Evolutionary conservation across 352 stramenopile genomes (phyloP).

Genomic region (Lagenidium sp.): DNA sequence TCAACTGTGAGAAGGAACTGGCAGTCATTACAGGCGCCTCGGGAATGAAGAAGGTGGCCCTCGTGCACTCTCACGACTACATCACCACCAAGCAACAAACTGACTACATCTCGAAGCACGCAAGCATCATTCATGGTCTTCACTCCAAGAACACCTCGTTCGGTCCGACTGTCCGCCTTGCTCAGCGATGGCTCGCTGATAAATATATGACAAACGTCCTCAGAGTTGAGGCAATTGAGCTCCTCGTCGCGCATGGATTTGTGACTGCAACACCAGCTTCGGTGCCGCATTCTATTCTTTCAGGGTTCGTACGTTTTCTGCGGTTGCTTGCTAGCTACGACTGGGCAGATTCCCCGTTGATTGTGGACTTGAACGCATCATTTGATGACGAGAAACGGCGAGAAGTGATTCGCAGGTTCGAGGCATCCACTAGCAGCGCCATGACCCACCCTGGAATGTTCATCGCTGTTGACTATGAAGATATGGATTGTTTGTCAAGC

Average conservation of each 20-base stretch:
- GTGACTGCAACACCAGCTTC: conserved; percentile 31
- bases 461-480: conserved; percentile 71
- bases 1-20: conserved; percentile 75
- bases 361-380: conserved; percentile 59
- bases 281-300: conserved; percentile 65
- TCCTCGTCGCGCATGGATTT: conserved; percentile 75
- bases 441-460: conserved; percentile 66
- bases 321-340: conserved; percentile 62
- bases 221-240: conserved; percentile 59
- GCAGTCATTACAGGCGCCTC: conserved; percentile 45
- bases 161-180: conserved; percentile 71
- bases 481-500: conserved; percentile 69
- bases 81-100: conserved; percentile 47
- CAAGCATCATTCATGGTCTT: conserved; percentile 66
- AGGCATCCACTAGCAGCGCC: conserved; percentile 48
- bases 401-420: conserved; percentile 68
- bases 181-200: conserved; percentile 70
- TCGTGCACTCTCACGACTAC: conserved; percentile 57
- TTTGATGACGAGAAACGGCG: conserved; percentile 53
- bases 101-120: conserved; percentile 56
- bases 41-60: conserved; percentile 40
- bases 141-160: conserved; percentile 72
- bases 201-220: conserved; percentile 71
- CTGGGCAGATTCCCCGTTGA: conserved; percentile 63
- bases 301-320: conserved; percentile 73